Conservation (phyloP, 495 filamentous ascomycete species). For the Lepraria neglecta region DNA sequence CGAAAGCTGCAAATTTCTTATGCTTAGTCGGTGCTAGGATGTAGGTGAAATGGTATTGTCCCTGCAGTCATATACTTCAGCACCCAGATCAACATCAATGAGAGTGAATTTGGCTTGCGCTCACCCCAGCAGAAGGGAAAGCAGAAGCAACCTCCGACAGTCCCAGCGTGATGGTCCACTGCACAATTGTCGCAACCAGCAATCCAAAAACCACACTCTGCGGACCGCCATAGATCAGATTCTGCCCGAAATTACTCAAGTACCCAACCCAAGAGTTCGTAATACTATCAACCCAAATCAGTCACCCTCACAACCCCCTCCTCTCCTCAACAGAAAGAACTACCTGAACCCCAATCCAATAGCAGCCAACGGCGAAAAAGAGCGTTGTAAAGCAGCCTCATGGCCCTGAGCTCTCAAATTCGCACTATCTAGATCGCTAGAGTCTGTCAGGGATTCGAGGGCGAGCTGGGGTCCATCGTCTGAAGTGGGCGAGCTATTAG, state of each 20-base stretch:
- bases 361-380: slow-evolving; percentile 28
- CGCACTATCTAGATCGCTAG: slow-evolving; percentile 25
- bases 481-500: slow-evolving; percentile 4
- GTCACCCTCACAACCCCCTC: neutral
- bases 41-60: slow-evolving; percentile 35
- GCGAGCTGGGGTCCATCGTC: slow-evolving; percentile 10
- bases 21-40: slow-evolving; percentile 28
- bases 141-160: slow-evolving; percentile 31
- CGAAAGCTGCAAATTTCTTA: slow-evolving; percentile 28
- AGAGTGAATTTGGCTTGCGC: slow-evolving; percentile 6
- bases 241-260: slow-evolving; percentile 25
- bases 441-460: slow-evolving; percentile 11
- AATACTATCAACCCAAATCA: slow-evolving; percentile 23
- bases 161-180: slow-evolving; percentile 29
- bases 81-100: too few species aligned
- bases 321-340: neutral
- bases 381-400: slow-evolving; percentile 24
- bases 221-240: slow-evolving; percentile 28
- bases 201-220: slow-evolving; percentile 27
- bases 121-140: slow-evolving; percentile 32
- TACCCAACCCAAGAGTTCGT: slow-evolving; percentile 31
- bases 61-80: slow-evolving; percentile 10
- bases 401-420: slow-evolving; percentile 30
- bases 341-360: slow-evolving; percentile 30
- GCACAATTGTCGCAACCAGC: slow-evolving; percentile 25